Conservation (phyloP, 2,329 filamentous ascomycete genomes). For the Aspergillus luchuensis region DNA sequence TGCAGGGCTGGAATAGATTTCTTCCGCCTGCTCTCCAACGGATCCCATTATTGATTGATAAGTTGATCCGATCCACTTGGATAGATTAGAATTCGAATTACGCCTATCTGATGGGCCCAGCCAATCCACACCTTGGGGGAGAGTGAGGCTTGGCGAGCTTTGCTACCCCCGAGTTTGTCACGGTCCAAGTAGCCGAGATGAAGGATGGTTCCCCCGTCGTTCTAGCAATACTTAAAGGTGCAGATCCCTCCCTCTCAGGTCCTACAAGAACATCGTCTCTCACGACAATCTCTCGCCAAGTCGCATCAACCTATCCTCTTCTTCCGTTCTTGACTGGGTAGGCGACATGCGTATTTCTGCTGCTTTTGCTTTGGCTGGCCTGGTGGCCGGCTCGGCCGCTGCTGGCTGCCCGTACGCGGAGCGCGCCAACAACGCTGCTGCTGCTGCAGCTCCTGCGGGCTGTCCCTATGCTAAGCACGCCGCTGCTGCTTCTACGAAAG, state of each 20-base stretch:
- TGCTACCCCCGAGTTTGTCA: not conserved
- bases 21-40: not conserved
- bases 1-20: not conserved
- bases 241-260: not conserved
- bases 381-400: conserved; percentile 4
- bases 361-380: conserved; percentile 2
- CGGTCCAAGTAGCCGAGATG: not conserved
- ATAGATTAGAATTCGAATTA: not conserved
- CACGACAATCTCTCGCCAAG: not conserved
- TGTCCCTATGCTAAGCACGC: conserved; percentile 5
- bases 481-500: not conserved
- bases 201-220: not conserved
- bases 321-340: not conserved
- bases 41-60: not conserved
- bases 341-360: conserved; percentile 4
- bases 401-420: conserved; percentile 4
- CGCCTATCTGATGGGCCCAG: not conserved
- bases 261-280: not conserved
- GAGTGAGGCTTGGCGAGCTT: not conserved
- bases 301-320: not conserved
- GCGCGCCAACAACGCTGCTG: not conserved
- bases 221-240: not conserved
- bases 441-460: not conserved
- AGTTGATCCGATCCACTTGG: not conserved
- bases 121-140: not conserved